Evolutionary conservation across 352 stramenopile species (phyloP).

Genomic region (Plasmopara halstedii): DNA sequence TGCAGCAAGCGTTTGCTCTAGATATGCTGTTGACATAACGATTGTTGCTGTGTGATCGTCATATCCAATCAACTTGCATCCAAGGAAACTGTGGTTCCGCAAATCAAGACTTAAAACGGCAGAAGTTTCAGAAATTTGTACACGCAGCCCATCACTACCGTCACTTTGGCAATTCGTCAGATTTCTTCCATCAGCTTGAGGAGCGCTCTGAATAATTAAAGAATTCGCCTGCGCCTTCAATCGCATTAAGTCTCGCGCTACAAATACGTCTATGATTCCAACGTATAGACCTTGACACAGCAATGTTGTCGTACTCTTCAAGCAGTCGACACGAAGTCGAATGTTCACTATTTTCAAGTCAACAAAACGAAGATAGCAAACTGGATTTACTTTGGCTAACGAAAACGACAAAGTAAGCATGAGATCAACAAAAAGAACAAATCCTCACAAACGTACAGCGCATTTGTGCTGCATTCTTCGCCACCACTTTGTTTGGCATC

Average conservation of each 20-base stretch:
- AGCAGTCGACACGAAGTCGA: constrained; percentile 24
- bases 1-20: constrained; percentile 30
- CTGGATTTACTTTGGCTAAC: constrained; percentile 24
- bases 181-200: constrained; percentile 1
- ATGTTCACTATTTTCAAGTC: constrained; percentile 39
- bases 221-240: constrained; percentile 25
- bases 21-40: constrained; percentile 32
- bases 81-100: constrained; percentile 24
- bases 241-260: constrained; percentile 40
- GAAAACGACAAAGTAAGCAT: not conserved
- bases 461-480: not conserved
- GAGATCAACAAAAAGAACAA: not conserved
- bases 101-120: constrained; percentile 22
- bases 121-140: constrained; percentile 16
- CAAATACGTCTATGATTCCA: constrained; percentile 53
- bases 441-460: constrained; percentile 5
- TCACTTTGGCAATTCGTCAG: not conserved
- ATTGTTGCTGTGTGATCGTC: constrained; percentile 27
- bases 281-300: constrained; percentile 35
- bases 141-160: constrained; percentile 7
- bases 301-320: constrained; percentile 29
- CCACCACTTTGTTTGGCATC: constrained; percentile 2
- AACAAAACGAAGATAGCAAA: constrained; percentile 61
- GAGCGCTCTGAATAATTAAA: constrained; percentile 5
- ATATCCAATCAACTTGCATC: constrained; percentile 23